These are phyloP conservation scores for Pseudovirgaria hyperparasitica DNA, from an alignment of 2,329 filamentous ascomycete genomes.

Conservation along the genomic window DNA sequence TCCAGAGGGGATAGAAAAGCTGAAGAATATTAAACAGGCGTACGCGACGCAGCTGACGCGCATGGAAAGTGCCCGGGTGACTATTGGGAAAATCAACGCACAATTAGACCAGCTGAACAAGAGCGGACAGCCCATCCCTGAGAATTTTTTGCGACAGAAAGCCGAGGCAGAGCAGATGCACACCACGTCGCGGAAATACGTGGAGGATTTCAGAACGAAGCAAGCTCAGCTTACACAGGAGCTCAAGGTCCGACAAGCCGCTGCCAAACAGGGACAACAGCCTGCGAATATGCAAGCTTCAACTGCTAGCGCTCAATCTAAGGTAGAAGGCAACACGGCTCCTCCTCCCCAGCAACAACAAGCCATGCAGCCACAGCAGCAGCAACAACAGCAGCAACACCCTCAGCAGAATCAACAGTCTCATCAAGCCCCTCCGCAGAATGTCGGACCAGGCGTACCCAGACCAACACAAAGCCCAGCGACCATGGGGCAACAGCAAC, in stretches of 20 bases:
- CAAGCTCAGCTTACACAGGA: slow-evolving; percentile 21
- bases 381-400: slow-evolving; percentile 9
- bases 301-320: too few species aligned
- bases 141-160: slow-evolving; percentile 16
- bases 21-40: slow-evolving; percentile 21
- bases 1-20: slow-evolving; percentile 20
- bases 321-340: too few species aligned
- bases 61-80: slow-evolving; percentile 15
- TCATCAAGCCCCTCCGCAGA: slow-evolving; percentile 11
- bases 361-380: slow-evolving; percentile 17
- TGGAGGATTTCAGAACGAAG: slow-evolving; percentile 22
- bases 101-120: slow-evolving; percentile 19
- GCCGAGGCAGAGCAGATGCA: slow-evolving; percentile 17
- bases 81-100: slow-evolving; percentile 13
- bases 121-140: slow-evolving; percentile 19
- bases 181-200: slow-evolving; percentile 14
- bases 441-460: slow-evolving; percentile 21
- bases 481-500: slow-evolving; percentile 12
- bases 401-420: slow-evolving; percentile 16
- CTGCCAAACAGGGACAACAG: slow-evolving; percentile 8
- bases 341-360: slow-evolving; percentile 20
- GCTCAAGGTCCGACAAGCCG: slow-evolving; percentile 5
- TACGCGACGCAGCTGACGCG: slow-evolving; percentile 22
- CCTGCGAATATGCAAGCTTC: too few species aligned
- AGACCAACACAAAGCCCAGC: slow-evolving; percentile 12